phyloP scores from a whole-genome alignment of 148 eudicot species.

The Chenopodium album region DNA sequence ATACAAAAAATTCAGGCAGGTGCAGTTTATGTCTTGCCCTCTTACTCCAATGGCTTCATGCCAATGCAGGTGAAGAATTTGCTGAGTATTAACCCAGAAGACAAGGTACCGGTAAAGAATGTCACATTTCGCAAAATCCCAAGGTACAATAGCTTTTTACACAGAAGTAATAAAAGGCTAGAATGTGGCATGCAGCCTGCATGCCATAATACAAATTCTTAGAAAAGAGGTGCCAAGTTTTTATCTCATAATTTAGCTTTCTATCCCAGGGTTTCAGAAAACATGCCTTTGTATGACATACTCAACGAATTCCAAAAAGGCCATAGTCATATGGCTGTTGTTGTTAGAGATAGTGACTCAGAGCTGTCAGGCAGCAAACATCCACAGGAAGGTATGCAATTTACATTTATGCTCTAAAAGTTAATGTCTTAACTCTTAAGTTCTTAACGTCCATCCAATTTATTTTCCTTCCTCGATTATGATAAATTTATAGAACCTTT shows the following conservation, averaged over 20 bases:
- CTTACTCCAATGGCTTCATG: not conserved
- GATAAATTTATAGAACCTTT: slow-evolving; percentile 8
- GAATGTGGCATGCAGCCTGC: not conserved
- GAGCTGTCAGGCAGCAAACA: slow-evolving; percentile 37
- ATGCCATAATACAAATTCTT: too few species aligned
- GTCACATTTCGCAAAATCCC: slow-evolving; percentile 93
- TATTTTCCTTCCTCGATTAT: slow-evolving; percentile 6
- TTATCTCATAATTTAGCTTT: not conserved
- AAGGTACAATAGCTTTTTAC: slow-evolving; percentile 51
- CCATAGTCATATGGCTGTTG: slow-evolving; percentile 67
- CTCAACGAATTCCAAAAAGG: slow-evolving; percentile 74
- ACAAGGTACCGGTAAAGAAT: slow-evolving; percentile 71
- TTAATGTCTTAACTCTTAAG: not conserved
- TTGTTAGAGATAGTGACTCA: slow-evolving; percentile 32
- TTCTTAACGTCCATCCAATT: not conserved
- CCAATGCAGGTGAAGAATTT: slow-evolving; percentile 77
- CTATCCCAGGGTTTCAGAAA: slow-evolving; percentile 48
- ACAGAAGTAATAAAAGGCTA: not conserved
- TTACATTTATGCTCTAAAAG: slow-evolving; percentile 12
- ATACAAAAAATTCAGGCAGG: not conserved
- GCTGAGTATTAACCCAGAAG: slow-evolving; percentile 82
- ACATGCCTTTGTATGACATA: slow-evolving; percentile 66
- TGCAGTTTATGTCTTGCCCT: not conserved
- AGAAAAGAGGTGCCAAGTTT: not conserved
- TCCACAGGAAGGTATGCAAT: slow-evolving; percentile 25